These are phyloP conservation scores for Actinomortierella ambigua DNA, from an alignment of 371 early-diverging fungal species.

Conservation along the genomic window DNA sequence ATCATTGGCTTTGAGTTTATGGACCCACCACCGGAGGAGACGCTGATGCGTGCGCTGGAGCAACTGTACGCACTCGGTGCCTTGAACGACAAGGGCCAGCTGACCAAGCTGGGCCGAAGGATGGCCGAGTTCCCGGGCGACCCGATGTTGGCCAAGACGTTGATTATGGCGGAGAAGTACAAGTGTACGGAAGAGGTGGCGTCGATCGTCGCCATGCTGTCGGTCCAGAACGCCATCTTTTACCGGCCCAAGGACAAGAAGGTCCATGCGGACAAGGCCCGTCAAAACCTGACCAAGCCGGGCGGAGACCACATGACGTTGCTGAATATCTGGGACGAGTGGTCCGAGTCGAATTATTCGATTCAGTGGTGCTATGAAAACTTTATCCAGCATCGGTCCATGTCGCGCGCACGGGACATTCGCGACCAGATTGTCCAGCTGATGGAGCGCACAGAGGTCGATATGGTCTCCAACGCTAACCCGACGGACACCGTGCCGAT, in stretches of 20 bases:
- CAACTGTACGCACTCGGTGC: constrained; percentile 97
- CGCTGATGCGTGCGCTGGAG: constrained; percentile 90
- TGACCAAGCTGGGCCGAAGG: constrained; percentile 96
- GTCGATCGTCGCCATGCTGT: constrained; percentile 90
- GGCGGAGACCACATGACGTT: constrained; percentile 95
- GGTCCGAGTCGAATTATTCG: constrained; percentile 93
- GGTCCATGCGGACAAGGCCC: constrained; percentile 92
- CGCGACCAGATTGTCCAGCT: constrained; percentile 93
- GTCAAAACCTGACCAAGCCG: constrained; percentile 78
- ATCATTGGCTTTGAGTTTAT: constrained; percentile 97
- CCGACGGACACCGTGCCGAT: constrained; percentile 77
- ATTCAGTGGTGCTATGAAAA: constrained; percentile 97
- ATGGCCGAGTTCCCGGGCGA: constrained; percentile 99
- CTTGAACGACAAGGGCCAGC: constrained; percentile 87
- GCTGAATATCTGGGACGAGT: constrained; percentile 94
- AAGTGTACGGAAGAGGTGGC: constrained; percentile 92
- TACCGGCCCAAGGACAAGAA: constrained; percentile 96
- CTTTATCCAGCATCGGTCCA: constrained; percentile 90
- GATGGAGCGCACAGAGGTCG: constrained; percentile 93
- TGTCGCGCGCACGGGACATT: constrained; percentile 91
- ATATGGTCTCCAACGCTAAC: constrained; percentile 77
- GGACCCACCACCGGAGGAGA: constrained; percentile 96
- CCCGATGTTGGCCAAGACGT: constrained; percentile 93
- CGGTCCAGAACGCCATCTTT: constrained; percentile 90
- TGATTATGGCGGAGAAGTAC: constrained; percentile 92